Conservation (phyloP, 305 asterid species). For the Fraxinus angustifolia region DNA sequence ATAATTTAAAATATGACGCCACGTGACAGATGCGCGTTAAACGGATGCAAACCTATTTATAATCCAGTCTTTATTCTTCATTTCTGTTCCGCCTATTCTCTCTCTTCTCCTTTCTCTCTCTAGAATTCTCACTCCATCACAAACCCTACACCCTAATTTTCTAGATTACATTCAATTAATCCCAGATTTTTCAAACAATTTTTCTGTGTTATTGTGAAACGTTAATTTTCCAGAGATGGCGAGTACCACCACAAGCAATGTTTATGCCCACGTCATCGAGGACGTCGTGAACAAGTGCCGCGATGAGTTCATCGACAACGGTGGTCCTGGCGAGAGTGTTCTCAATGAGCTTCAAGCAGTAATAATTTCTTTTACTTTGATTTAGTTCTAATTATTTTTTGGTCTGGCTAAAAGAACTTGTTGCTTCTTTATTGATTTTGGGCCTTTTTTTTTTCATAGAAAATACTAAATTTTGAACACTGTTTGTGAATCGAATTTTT, state of each 20-base stretch:
- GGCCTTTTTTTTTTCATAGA: constrained; percentile 7
- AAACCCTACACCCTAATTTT: constrained; percentile 30
- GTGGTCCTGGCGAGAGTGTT: constrained; percentile 81
- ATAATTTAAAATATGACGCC: neutral
- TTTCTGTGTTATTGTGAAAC: neutral
- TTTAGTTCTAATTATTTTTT: neutral
- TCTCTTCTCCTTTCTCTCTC: constrained; percentile 21
- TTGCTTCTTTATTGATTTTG: constrained; percentile 2
- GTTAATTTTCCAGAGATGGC: constrained; percentile 43
- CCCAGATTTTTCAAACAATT: neutral
- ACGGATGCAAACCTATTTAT: constrained; percentile 98
- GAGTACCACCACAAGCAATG: constrained; percentile 68
- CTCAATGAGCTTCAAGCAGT: constrained; percentile 91
- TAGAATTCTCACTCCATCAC: constrained; percentile 10
- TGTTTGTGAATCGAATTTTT: neutral
- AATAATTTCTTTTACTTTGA: constrained; percentile 20
- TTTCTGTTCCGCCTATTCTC: constrained; percentile 56
- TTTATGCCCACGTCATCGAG: constrained; percentile 78
- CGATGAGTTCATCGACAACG: constrained; percentile 68
- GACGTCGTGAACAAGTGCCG: constrained; percentile 90
- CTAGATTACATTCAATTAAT: constrained; percentile 6
- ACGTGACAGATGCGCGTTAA: neutral
- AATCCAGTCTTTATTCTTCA: constrained; percentile 48
- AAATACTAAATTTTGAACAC: neutral
- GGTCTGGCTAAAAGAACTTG: neutral